Evolutionary conservation across 129 eudicot genomes (phyloP).

Genomic region (Calendula officinalis): DNA sequence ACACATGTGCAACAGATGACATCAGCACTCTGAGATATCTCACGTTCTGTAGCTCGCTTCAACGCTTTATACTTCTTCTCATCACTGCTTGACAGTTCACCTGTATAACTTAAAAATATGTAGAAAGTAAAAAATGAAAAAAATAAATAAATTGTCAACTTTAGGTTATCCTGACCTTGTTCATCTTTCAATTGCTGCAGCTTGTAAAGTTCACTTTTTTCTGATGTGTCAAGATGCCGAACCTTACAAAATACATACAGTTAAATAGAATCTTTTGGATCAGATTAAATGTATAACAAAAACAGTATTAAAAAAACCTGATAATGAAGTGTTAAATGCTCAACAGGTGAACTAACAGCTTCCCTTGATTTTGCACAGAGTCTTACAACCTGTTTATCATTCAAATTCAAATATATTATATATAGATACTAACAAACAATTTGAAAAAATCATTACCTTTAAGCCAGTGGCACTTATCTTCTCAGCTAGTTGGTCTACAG

Average conservation of each 20-base stretch:
- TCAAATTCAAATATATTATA: neutral
- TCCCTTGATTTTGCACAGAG: constrained; percentile 97
- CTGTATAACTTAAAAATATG: constrained; percentile 29
- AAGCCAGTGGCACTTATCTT: constrained; percentile 95
- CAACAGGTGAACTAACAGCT: constrained; percentile 97
- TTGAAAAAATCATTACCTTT: constrained; percentile 44
- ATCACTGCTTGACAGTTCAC: constrained; percentile 78
- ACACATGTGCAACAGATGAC: constrained; percentile 88
- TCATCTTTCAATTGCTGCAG: constrained; percentile 91
- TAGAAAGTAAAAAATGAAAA: neutral
- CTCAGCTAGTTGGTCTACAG: constrained; percentile 94
- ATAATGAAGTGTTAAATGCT: constrained; percentile 91
- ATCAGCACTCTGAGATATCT: constrained; percentile 87
- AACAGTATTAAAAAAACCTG: constrained; percentile 52
- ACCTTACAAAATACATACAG: constrained; percentile 50
- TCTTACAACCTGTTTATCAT: constrained; percentile 65
- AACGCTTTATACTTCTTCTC: constrained; percentile 79
- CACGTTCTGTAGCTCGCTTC: constrained; percentile 82
- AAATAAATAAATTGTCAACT: neutral
- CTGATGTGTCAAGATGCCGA: constrained; percentile 93
- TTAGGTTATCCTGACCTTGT: constrained; percentile 54
- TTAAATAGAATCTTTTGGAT: neutral
- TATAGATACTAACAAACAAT: neutral
- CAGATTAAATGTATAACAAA: neutral
- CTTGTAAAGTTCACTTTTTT: constrained; percentile 97